phyloP scores from a whole-genome alignment of 257 asterid genomes.

The Petunia secreta region DNA sequence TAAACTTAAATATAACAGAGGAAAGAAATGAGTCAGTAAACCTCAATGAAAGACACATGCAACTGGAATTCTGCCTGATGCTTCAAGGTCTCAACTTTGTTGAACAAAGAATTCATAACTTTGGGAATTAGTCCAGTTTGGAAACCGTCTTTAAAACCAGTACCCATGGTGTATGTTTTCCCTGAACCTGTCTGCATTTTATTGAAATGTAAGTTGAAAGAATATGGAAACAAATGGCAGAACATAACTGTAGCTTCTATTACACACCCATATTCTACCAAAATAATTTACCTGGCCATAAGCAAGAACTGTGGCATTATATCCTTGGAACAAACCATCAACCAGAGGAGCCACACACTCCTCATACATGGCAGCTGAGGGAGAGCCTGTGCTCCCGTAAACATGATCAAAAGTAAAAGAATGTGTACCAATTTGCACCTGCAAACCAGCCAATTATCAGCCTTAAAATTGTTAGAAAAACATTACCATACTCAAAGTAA shows the following conservation, averaged over 20 bases:
- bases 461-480: not conserved
- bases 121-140: slow-evolving; percentile 87
- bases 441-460: slow-evolving; percentile 28
- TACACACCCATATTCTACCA: not conserved
- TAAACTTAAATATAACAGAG: slow-evolving; percentile 3
- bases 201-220: slow-evolving; percentile 24
- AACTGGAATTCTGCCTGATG: slow-evolving; percentile 90
- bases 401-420: slow-evolving; percentile 98
- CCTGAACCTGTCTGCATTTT: slow-evolving; percentile 96
- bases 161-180: slow-evolving; percentile 97
- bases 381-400: slow-evolving; percentile 82
- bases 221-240: slow-evolving; percentile 10
- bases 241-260: not conserved
- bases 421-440: slow-evolving; percentile 95
- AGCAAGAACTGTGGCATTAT: slow-evolving; percentile 98
- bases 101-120: slow-evolving; percentile 85
- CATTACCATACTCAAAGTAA: not conserved
- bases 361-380: slow-evolving; percentile 80
- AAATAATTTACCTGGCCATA: slow-evolving; percentile 81
- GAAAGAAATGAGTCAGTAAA: slow-evolving; percentile 32
- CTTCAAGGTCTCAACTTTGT: slow-evolving; percentile 79
- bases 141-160: slow-evolving; percentile 80
- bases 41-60: slow-evolving; percentile 97
- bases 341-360: slow-evolving; percentile 96
- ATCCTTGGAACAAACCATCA: slow-evolving; percentile 97